Evolutionary conservation across 495 filamentous ascomycete species (phyloP).

Genomic region (Tuber microsphaerosporum): DNA sequence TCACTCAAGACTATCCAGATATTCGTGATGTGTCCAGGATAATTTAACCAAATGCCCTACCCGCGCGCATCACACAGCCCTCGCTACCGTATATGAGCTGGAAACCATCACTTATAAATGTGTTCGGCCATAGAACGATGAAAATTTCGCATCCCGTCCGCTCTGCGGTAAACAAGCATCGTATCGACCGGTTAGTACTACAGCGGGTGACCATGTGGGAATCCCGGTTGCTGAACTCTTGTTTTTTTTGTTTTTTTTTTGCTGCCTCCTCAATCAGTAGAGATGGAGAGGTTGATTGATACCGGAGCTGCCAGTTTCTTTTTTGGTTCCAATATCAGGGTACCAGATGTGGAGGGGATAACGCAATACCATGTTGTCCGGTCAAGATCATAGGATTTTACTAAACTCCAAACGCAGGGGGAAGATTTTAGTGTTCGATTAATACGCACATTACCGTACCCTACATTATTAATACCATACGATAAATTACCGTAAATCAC

Average conservation of each 20-base stretch:
- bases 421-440: too few relatives aligned
- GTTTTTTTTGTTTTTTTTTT: not conserved
- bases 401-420: not conserved
- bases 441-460: too few relatives aligned
- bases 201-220: constrained; percentile 1
- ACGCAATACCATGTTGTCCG: not conserved
- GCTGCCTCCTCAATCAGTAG: not conserved
- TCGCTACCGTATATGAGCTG: not conserved
- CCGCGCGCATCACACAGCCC: not conserved
- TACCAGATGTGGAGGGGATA: not conserved
- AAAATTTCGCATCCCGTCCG: constrained; percentile 6
- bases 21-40: not conserved
- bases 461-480: too few relatives aligned
- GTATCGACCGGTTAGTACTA: constrained; percentile 1
- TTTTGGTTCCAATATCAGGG: not conserved
- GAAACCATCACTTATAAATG: not conserved
- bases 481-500: too few relatives aligned
- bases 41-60: not conserved
- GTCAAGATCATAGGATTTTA: not conserved
- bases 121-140: constrained; percentile 5
- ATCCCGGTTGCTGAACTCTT: constrained; percentile 1
- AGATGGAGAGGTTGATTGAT: not conserved
- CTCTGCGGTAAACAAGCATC: constrained; percentile 1
- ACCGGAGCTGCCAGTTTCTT: not conserved
- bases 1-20: not conserved